Percentiles rank a stretch among this genome's conserved stretches.
Conservation (phyloP, 257 asterid species). For the Cinchona pubescens region DNA sequence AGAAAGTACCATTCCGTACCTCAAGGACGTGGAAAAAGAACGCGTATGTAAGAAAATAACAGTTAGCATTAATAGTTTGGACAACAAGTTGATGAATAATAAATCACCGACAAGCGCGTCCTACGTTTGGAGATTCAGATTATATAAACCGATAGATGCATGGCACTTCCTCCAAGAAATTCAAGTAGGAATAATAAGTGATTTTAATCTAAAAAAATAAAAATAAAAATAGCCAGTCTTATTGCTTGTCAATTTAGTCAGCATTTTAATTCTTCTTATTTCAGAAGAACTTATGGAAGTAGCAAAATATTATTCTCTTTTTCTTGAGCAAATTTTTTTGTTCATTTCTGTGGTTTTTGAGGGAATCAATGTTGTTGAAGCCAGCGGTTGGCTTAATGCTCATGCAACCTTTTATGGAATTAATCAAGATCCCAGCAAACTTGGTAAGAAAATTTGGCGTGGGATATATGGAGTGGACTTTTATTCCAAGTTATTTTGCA, state of each 20-base stretch:
- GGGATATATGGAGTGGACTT: not conserved
- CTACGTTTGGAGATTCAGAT: not conserved
- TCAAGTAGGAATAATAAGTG: not conserved
- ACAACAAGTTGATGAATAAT: slow-evolving; percentile 8
- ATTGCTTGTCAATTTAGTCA: too few relatives aligned
- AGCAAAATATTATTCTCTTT: not conserved
- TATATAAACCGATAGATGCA: not conserved
- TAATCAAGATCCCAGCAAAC: slow-evolving; percentile 59
- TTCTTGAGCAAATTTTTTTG: slow-evolving; percentile 14
- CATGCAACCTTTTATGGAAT: slow-evolving; percentile 65
- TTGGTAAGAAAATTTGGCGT: slow-evolving; percentile 36
- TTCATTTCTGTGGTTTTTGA: slow-evolving; percentile 26
- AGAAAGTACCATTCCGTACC: slow-evolving; percentile 47
- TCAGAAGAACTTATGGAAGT: slow-evolving; percentile 4
- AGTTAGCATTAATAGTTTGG: not conserved
- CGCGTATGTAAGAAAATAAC: slow-evolving; percentile 25
- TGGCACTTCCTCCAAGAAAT: not conserved
- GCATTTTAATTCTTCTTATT: not conserved
- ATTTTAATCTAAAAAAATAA: too few relatives aligned
- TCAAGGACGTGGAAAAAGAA: slow-evolving; percentile 19
- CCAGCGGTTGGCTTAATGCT: slow-evolving; percentile 43
- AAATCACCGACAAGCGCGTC: slow-evolving; percentile 60
- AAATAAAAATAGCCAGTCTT: too few relatives aligned
- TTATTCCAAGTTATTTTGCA: too few relatives aligned
- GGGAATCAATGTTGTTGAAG: slow-evolving; percentile 34